Base-by-base conservation (phyloP, 2,329 filamentous ascomycete species). In the Colletotrichum sp. region DNA sequence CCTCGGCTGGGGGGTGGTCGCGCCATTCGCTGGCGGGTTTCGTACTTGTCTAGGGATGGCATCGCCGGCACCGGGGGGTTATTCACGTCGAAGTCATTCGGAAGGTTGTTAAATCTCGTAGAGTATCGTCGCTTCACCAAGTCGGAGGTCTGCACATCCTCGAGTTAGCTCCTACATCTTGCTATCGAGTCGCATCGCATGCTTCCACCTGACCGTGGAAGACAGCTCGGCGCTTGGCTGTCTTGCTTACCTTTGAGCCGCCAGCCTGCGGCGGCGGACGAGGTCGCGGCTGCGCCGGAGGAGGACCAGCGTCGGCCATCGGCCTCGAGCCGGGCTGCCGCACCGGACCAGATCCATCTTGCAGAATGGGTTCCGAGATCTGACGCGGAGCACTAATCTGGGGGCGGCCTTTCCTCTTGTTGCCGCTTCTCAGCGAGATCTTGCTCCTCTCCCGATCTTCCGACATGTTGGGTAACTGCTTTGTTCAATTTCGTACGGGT, bases 111-210 rank as follows among this genome's bases (percentile, higher is more conserved):
- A 84, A 98, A 98, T 76, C 96, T 93, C 57, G 96, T 96, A 52
- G 97, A 99, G 85, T 99, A 99, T 80, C 97, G 90, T 80, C 96
- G 92, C 87, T 99, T 99, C 75, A 99, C 96, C 70, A 99, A 89
- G 84, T 99, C 96, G 28, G 91, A 91, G 2, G 92, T 93, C 91
- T 92, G 83, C 6, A 9, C 4, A 26, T 60, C 36, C 21, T 28
- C 18, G 10, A 24, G 48, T 76, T 60, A 76, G 71, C 48, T n/a
- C 15, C 26, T 24, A 13, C 24, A 24, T 30, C 16, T 32, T 57
- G 36, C 32, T 72, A 15, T 26, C 18, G 57, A 39, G 36, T 34
- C 34, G 12, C 24, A 32, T 64, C 52, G 28, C 26, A 26, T 34
- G 6, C 16, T 26, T 67, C 48, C 26, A 34, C 32, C 18, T 26